Percentiles rank a stretch among this genome's conserved stretches.
These are phyloP conservation scores for Cladophialophora bantiana DNA, from an alignment of 2,329 filamentous ascomycete species.

Conservation along the genomic window DNA sequence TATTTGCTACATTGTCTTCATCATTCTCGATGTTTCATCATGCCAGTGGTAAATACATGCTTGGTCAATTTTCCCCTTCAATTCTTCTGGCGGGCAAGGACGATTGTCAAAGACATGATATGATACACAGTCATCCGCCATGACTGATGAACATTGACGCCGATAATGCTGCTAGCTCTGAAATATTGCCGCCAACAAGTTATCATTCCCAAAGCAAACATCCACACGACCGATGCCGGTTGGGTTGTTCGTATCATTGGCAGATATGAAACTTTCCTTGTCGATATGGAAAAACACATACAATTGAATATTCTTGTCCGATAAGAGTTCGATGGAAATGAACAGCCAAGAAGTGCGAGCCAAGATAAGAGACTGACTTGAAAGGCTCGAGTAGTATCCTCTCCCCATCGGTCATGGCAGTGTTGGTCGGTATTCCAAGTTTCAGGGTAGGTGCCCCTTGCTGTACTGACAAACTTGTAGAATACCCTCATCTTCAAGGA, in stretches of 20 bases:
- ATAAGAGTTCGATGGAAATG: conserved; percentile 26
- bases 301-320: conserved; percentile 22
- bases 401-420: conserved; percentile 30
- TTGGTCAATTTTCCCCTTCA: conserved; percentile 20
- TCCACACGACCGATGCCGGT: conserved; percentile 10
- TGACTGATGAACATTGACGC: conserved; percentile 28
- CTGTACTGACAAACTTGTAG: conserved; percentile 38
- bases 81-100: conserved; percentile 21
- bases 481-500: conserved; percentile 39
- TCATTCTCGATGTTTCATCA: conserved; percentile 28
- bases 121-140: conserved; percentile 23
- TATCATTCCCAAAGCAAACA: conserved; percentile 19
- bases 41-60: conserved; percentile 34
- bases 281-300: conserved; percentile 33
- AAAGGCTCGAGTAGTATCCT: conserved; percentile 24
- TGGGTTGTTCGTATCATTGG: conserved; percentile 12
- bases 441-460: conserved; percentile 35
- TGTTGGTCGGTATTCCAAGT: conserved; percentile 40
- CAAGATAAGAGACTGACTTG: conserved; percentile 30
- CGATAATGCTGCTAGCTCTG: conserved; percentile 29
- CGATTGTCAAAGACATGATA: conserved; percentile 30
- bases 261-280: conserved; percentile 30
- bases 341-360: conserved; percentile 33
- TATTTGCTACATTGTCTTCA: conserved; percentile 33
- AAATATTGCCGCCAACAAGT: conserved; percentile 29